Conservation (phyloP, 371 early-diverging fungal genomes). For the Mucor irregularis region DNA sequence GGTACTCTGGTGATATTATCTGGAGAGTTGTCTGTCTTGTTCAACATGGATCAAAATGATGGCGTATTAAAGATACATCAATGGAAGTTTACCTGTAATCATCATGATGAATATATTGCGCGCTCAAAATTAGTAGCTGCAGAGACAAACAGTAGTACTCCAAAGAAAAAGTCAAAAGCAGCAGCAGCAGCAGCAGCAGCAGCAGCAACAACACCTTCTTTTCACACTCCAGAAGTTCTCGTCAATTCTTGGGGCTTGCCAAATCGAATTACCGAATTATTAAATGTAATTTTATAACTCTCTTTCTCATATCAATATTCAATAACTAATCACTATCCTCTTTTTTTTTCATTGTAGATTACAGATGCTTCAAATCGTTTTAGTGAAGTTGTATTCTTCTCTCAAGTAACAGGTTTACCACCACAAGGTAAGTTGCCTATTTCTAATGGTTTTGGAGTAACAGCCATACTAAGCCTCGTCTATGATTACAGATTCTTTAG, state of each 20-base stretch:
- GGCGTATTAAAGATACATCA: neutral
- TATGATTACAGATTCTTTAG: neutral
- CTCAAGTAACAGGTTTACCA: neutral
- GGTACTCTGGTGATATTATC: neutral
- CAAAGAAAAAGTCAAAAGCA: slow-evolving; percentile 1
- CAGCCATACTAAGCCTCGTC: no score
- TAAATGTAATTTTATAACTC: neutral
- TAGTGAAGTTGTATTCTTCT: neutral
- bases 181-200: neutral
- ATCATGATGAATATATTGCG: neutral
- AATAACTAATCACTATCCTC: neutral
- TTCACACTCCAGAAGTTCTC: neutral
- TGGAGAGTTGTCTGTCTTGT: neutral
- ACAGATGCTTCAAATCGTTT: neutral
- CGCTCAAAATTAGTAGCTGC: neutral
- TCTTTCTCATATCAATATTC: no score
- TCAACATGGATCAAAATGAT: neutral
- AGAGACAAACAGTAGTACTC: neutral
- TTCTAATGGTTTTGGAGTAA: no score
- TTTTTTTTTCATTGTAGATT: neutral
- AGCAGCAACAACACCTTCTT: neutral
- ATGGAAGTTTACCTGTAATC: neutral
- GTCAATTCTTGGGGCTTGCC: neutral
- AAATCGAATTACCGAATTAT: neutral
- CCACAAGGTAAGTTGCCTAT: slow-evolving; percentile 1